phyloP scores from a whole-genome alignment of 305 asterid genomes.

The Salvia sclarea region DNA sequence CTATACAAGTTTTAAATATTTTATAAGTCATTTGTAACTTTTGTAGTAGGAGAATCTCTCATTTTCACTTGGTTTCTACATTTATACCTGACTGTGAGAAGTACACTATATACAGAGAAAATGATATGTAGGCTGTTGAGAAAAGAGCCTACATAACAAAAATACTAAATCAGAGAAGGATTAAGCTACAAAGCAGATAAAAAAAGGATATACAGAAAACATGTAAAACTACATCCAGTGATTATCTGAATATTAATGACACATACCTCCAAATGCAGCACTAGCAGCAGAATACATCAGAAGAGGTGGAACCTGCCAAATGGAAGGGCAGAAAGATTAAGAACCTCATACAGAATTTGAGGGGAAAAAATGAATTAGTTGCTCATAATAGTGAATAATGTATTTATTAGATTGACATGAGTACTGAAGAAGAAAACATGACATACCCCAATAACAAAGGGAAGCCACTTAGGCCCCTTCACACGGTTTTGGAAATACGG shows the following conservation, averaged over 20 bases:
- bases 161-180: conserved; percentile 10
- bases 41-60: neutral
- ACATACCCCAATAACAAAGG: conserved; percentile 66
- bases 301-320: conserved; percentile 60
- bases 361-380: neutral
- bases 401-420: neutral
- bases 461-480: conserved; percentile 81
- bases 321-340: conserved; percentile 18
- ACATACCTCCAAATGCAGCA: conserved; percentile 74
- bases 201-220: too few species aligned
- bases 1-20: neutral
- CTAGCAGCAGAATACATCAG: conserved; percentile 63
- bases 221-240: too few species aligned
- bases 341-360: neutral
- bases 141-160: neutral
- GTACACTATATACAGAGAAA: neutral
- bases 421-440: neutral
- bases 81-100: neutral
- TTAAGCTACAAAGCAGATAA: conserved; percentile 1
- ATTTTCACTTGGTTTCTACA: neutral
- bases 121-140: neutral
- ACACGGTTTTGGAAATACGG: conserved; percentile 60
- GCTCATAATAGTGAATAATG: neutral
- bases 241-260: neutral
- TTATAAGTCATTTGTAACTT: neutral